Conservation (phyloP, 2,329 filamentous ascomycete genomes). For the Dactylella cylindrospora region DNA sequence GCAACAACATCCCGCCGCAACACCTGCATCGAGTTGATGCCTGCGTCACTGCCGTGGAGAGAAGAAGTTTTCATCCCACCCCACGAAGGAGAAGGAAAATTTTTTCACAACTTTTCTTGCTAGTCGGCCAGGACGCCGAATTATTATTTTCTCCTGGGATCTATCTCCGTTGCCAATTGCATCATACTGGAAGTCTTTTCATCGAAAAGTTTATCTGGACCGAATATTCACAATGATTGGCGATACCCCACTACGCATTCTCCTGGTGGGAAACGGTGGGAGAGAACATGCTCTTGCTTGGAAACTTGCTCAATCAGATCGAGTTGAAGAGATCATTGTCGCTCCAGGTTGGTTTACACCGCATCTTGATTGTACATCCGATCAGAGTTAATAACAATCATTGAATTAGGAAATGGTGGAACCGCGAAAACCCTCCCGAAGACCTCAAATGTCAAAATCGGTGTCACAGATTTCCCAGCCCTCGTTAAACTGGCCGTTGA, state of each 20-base stretch:
- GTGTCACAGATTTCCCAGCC: constrained; percentile 72
- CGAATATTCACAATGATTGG: constrained; percentile 40
- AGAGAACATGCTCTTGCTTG: constrained; percentile 92
- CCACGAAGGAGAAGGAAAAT: too few relatives aligned
- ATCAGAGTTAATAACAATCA: not conserved
- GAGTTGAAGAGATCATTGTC: constrained; percentile 72
- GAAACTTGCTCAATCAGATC: constrained; percentile 82
- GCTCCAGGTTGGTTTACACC: constrained; percentile 54
- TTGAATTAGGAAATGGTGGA: constrained; percentile 73
- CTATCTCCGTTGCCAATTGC: too few relatives aligned
- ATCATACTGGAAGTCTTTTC: too few relatives aligned
- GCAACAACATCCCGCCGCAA: too few relatives aligned
- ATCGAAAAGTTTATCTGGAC: too few relatives aligned
- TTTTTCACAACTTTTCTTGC: too few relatives aligned
- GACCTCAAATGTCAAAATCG: constrained; percentile 71
- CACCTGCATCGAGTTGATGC: too few relatives aligned
- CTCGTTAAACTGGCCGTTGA: constrained; percentile 74
- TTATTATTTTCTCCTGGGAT: too few relatives aligned
- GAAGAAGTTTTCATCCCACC: too few relatives aligned
- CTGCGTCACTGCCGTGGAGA: too few relatives aligned
- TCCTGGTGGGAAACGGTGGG: constrained; percentile 90
- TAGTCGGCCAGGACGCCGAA: too few relatives aligned
- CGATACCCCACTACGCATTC: constrained; percentile 62
- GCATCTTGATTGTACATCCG: not conserved
- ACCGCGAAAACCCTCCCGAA: constrained; percentile 69